phyloP scores from a whole-genome alignment of 179 eudicot species.

The Dionaea muscipula region DNA sequence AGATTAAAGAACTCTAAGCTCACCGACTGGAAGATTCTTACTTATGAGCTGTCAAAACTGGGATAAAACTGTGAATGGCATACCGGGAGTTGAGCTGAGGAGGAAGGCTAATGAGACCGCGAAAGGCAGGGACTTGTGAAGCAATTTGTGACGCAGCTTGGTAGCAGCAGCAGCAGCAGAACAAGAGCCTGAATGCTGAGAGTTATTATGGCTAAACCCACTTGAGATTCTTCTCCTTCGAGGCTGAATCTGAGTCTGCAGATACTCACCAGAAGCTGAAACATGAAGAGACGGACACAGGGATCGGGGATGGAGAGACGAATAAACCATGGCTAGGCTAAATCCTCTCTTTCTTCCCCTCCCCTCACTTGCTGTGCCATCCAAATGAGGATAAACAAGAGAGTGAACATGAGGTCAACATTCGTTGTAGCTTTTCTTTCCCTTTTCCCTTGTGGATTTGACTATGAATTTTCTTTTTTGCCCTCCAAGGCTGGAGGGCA shows the following conservation, averaged over 20 bases:
- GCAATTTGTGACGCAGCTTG: slow-evolving; percentile 4
- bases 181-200: not conserved
- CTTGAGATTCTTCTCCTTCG: not conserved
- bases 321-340: slow-evolving; percentile 18
- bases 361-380: not conserved
- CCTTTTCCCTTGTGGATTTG: too few relatives aligned
- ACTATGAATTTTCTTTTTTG: too few relatives aligned
- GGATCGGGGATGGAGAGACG: slow-evolving; percentile 17
- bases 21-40: too few relatives aligned
- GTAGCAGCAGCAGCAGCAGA: not conserved
- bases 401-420: slow-evolving; percentile 8
- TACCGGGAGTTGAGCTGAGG: slow-evolving; percentile 26
- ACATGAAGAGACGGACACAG: slow-evolving; percentile 13
- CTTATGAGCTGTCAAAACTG: not conserved
- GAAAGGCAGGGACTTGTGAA: slow-evolving; percentile 19
- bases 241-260: not conserved
- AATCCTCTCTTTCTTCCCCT: not conserved
- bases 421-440: too few relatives aligned
- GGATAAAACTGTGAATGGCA: not conserved
- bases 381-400: not conserved
- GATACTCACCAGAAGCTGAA: not conserved
- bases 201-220: not conserved
- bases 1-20: not conserved
- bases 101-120: slow-evolving; percentile 22
- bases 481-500: too few relatives aligned